A percentile compares a stretch with the other conserved stretches of the same genome.
phyloP scores from a whole-genome alignment of 805 yeast genomes.

The Torulaspora quercuum region DNA sequence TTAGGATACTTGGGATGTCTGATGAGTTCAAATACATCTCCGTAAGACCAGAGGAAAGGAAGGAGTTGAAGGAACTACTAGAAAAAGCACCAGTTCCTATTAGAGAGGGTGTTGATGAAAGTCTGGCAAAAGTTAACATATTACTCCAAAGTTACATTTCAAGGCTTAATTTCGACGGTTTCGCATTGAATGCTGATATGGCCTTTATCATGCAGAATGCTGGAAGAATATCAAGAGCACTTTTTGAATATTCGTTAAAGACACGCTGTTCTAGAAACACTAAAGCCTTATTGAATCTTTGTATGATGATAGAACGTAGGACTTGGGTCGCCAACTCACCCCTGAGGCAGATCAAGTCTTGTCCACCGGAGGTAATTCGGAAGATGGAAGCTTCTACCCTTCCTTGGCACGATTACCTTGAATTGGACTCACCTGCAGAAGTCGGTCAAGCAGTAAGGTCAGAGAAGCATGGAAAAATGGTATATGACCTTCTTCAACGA shows the following conservation, averaged over 20 bases:
- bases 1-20: conserved; percentile 73
- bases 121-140: conserved; percentile 73
- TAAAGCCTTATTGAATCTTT: conserved; percentile 53
- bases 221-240: conserved; percentile 80
- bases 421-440: conserved; percentile 62
- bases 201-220: conserved; percentile 90
- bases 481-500: conserved; percentile 56
- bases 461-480: conserved; percentile 59
- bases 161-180: conserved; percentile 69
- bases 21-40: conserved; percentile 84
- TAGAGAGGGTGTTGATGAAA: conserved; percentile 64
- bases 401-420: conserved; percentile 76
- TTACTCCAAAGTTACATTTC: conserved; percentile 87
- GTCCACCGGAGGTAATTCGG: conserved; percentile 65
- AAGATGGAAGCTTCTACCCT: conserved; percentile 75
- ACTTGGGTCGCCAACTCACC: conserved; percentile 87
- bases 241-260: conserved; percentile 68
- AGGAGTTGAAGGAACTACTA: conserved; percentile 63
- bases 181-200: conserved; percentile 92
- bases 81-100: conserved; percentile 85
- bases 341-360: conserved; percentile 72
- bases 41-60: conserved; percentile 79
- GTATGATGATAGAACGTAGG: conserved; percentile 75
- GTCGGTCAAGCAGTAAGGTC: conserved; percentile 78
- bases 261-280: conserved; percentile 72